These are phyloP conservation scores for Pinus taeda DNA, from an alignment of 75 land plant species.

Conservation along the genomic window DNA sequence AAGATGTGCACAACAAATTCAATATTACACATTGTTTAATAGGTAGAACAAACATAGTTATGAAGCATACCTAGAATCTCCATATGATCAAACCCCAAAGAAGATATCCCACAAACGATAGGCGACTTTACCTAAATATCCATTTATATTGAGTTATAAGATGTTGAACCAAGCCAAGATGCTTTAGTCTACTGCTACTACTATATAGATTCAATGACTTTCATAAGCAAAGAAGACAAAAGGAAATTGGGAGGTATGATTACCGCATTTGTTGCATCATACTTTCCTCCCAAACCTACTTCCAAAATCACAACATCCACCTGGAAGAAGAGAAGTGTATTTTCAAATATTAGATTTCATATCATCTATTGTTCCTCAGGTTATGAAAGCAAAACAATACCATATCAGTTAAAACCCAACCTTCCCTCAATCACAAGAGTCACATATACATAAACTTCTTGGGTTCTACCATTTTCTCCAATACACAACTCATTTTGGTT, in stretches of 20 bases:
- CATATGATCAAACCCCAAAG: constrained; percentile 87
- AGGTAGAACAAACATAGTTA: neutral
- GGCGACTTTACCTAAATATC: constrained; percentile 64
- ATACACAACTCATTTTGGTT: neutral
- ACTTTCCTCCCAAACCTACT: constrained; percentile 82
- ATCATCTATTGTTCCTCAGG: neutral
- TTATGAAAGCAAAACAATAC: neutral
- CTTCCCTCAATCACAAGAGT: neutral
- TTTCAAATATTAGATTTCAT: neutral
- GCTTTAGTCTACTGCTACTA: neutral
- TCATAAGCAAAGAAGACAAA: neutral
- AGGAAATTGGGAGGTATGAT: constrained; percentile 6
- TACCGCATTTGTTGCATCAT: constrained; percentile 92
- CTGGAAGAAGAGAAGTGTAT: constrained; percentile 19
- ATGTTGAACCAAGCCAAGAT: neutral
- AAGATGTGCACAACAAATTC: neutral
- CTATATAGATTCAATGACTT: neutral
- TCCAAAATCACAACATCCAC: constrained; percentile 94
- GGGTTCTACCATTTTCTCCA: neutral
- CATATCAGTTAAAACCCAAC: neutral
- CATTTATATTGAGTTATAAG: neutral
- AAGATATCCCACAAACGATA: constrained; percentile 81
- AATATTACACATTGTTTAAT: neutral
- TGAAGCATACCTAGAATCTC: constrained; percentile 62
- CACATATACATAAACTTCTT: neutral